Evolutionary conservation across 164 flowering plant species (phyloP).

Genomic region (Annona cherimola): DNA sequence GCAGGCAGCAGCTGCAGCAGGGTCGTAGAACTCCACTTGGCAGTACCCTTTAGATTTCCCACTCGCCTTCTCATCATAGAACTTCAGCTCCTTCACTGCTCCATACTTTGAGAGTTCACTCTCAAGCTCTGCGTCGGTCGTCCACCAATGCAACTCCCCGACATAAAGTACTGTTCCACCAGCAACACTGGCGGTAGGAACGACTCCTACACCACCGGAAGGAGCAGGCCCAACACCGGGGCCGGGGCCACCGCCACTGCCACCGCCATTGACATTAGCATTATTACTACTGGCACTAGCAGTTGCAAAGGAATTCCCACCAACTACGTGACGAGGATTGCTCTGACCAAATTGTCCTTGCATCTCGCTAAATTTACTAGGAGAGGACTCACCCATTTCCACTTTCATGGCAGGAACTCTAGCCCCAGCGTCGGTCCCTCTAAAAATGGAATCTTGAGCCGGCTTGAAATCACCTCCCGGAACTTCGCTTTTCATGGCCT

Average conservation of each 20-base stretch:
- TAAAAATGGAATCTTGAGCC: constrained; percentile 36
- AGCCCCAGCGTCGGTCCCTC: constrained; percentile 27
- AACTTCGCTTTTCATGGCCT: constrained; percentile 16
- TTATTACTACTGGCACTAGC: not conserved
- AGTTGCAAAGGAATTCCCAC: constrained; percentile 7
- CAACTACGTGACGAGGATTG: constrained; percentile 16
- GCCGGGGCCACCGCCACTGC: constrained; percentile 10
- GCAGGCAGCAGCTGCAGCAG: constrained; percentile 62
- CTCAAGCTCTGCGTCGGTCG: constrained; percentile 83
- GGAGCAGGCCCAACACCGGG: constrained; percentile 15
- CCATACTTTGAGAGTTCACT: constrained; percentile 70
- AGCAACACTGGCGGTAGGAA: constrained; percentile 19
- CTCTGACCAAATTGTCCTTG: constrained; percentile 11
- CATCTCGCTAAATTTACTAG: constrained; percentile 26
- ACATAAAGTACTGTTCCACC: constrained; percentile 64
- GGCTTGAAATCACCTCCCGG: constrained; percentile 15
- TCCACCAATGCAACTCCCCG: constrained; percentile 96
- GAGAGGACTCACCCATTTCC: constrained; percentile 39
- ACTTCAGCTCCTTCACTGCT: constrained; percentile 70
- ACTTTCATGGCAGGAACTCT: constrained; percentile 51
- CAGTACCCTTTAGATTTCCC: constrained; percentile 91
- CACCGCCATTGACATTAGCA: constrained; percentile 13
- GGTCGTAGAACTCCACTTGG: constrained; percentile 80
- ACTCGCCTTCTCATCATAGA: constrained; percentile 82
- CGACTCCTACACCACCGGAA: constrained; percentile 26